Evolutionary conservation across 768 basidiomycete genomes (phyloP).

Genomic region (Termitomyces bulborhizus): DNA sequence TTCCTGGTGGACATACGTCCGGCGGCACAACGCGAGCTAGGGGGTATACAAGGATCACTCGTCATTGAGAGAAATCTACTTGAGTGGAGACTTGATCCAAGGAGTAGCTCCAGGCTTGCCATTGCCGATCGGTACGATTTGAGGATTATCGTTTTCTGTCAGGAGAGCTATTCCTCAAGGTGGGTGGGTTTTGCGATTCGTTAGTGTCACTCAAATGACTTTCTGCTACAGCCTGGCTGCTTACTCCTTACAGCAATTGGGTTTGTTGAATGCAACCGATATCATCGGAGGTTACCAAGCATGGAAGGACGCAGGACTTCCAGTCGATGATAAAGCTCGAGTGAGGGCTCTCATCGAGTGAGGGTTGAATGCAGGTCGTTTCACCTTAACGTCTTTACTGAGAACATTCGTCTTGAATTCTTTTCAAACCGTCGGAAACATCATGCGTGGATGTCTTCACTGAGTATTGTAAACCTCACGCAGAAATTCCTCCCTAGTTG

Average conservation of each 20-base stretch:
- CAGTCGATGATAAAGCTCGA: conserved; percentile 31
- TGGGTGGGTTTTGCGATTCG: conserved; percentile 18
- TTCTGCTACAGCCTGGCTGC: conserved; percentile 52
- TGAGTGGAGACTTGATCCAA: conserved; percentile 79
- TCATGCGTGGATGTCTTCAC: neutral
- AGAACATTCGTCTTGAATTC: neutral
- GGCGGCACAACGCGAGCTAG: conserved; percentile 51
- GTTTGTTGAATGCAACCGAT: conserved; percentile 70
- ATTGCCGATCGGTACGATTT: conserved; percentile 75
- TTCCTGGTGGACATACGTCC: conserved; percentile 78
- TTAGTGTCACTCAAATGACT: neutral
- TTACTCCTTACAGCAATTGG: conserved; percentile 59
- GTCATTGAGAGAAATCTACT: conserved; percentile 71
- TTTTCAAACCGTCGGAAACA: neutral
- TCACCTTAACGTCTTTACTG: too few species aligned
- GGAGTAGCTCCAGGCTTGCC: conserved; percentile 47
- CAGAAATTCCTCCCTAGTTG: neutral
- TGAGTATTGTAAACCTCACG: neutral
- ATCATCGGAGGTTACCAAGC: conserved; percentile 69
- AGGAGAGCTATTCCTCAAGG: conserved; percentile 64
- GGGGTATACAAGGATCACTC: conserved; percentile 62
- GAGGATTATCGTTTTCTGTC: conserved; percentile 67
- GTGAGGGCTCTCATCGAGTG: neutral
- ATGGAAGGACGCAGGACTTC: conserved; percentile 65
- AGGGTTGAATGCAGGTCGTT: neutral